Base-by-base conservation (phyloP, 176 grass and related monocot species). In the Secale cereale region DNA sequence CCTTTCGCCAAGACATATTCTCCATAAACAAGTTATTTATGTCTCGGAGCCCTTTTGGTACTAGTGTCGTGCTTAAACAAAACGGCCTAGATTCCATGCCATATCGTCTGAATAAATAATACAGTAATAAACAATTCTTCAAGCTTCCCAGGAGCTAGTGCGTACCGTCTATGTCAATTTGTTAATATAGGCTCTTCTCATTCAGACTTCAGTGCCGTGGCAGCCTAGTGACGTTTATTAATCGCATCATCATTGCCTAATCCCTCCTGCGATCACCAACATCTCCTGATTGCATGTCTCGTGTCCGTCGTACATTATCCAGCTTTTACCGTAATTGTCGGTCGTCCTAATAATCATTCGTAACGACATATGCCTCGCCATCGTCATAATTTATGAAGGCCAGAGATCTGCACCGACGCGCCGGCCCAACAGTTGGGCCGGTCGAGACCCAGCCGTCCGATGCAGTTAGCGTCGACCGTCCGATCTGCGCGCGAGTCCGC, bases 11-110 rank as follows among this genome's bases (percentile, higher is more conserved):
- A 2, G 36, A 62, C 80, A n/a, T 16, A 29, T 52, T 78, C 64
- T 72, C 2, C 31, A 0, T 46, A 83, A 78, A 72, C 36, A 79
- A 65, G 66, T 57, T 27, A 63, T 35, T 33, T 1, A 6, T n/a
- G 82, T 1, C 48, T 50, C 25, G 9, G 64, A 82, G 32, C 13
- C 40, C 15, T 20, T 82, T 82, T 8, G 78, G 78, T 71, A 56
- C 1, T 43, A 43, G n/a, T n/a, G n/a, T 65, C 79, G 1, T 72
- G 13, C 22, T 3, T 79, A 86, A 78, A 83, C 59, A 30, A 83
- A 74, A 4, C 41, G 27, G 73, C 22, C 79, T 83, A 74, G 83
- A 74, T 83, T 90, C 74, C 65, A 8, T 27, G 60, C 57, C 35
- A 33, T 8, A 37, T 7, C 10, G 65, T 28, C 56, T 30, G 16